Evolutionary conservation across 228 moss, liverwort and hornwort genomes (phyloP).

Genomic region (Sphagnum fallax): DNA sequence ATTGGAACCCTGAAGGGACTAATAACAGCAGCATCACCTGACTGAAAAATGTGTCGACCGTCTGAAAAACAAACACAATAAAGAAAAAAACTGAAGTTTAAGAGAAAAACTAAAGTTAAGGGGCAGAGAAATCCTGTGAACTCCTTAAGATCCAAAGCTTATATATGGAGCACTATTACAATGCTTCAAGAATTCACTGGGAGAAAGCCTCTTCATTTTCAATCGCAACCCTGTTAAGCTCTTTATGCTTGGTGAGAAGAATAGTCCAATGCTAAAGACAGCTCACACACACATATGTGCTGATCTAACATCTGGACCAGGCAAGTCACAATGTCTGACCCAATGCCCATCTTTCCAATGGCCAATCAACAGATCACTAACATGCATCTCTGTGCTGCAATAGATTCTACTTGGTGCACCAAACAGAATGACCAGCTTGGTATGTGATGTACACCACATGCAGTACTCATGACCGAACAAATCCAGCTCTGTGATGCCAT

Average conservation of each 20-base stretch:
- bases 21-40: slow-evolving; percentile 37
- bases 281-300: not conserved
- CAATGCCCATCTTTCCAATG: no score
- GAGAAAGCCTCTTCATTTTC: not conserved
- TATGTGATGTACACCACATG: not conserved
- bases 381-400: not conserved
- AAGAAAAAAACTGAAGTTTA: slow-evolving; percentile 10
- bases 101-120: not conserved
- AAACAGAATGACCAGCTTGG: not conserved
- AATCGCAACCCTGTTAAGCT: not conserved
- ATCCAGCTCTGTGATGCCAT: not conserved
- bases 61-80: slow-evolving; percentile 34
- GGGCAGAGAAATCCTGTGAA: slow-evolving; percentile 14
- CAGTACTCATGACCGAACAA: not conserved
- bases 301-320: not conserved
- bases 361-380: not conserved
- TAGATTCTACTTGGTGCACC: not conserved
- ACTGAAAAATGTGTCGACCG: slow-evolving; percentile 69
- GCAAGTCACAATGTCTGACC: no score
- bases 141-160: slow-evolving; percentile 6
- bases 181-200: not conserved
- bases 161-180: slow-evolving; percentile 1
- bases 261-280: not conserved
- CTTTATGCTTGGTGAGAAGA: not conserved
- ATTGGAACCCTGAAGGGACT: not conserved